These are phyloP conservation scores for Calocybe cyanea DNA, from an alignment of 768 basidiomycete genomes.

Conservation along the genomic window DNA sequence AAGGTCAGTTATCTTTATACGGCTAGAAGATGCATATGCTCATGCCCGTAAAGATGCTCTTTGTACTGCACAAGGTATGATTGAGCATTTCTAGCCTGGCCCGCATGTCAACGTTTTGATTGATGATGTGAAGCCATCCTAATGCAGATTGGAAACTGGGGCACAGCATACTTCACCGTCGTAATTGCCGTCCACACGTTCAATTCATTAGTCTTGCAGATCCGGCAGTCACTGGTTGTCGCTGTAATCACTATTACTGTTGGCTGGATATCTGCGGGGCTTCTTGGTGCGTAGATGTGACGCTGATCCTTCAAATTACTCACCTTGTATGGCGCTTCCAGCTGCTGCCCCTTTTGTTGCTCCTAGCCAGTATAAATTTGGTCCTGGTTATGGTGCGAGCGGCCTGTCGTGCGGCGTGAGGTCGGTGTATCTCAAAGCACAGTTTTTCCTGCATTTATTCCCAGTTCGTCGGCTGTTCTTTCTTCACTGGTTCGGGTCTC, in stretches of 20 bases:
- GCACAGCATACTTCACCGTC: slow-evolving; percentile 61
- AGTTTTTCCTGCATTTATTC: slow-evolving; percentile 54
- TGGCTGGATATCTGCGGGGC: slow-evolving; percentile 52
- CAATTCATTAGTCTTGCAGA: slow-evolving; percentile 57
- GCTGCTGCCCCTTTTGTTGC: slow-evolving; percentile 35
- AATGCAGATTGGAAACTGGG: slow-evolving; percentile 60
- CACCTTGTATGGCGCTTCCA: slow-evolving; percentile 12
- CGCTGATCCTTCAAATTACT: not conserved
- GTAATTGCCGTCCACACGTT: slow-evolving; percentile 67
- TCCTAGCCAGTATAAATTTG: slow-evolving; percentile 13
- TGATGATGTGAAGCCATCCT: slow-evolving; percentile 38
- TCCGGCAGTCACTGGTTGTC: slow-evolving; percentile 47
- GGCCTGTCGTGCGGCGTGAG: slow-evolving; percentile 53
- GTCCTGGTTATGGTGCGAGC: slow-evolving; percentile 49
- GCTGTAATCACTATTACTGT: slow-evolving; percentile 36
- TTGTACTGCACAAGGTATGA: slow-evolving; percentile 60
- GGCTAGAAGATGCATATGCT: not conserved
- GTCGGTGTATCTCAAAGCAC: slow-evolving; percentile 32
- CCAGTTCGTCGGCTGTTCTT: slow-evolving; percentile 42
- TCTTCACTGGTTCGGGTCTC: not conserved
- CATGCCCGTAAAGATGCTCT: slow-evolving; percentile 30
- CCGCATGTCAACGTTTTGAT: slow-evolving; percentile 2
- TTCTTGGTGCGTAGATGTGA: slow-evolving; percentile 40
- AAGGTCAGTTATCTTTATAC: slow-evolving; percentile 34
- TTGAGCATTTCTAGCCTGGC: not conserved